phyloP scores from a whole-genome alignment of 2,329 filamentous ascomycete species.

The Penicillium sp. region DNA sequence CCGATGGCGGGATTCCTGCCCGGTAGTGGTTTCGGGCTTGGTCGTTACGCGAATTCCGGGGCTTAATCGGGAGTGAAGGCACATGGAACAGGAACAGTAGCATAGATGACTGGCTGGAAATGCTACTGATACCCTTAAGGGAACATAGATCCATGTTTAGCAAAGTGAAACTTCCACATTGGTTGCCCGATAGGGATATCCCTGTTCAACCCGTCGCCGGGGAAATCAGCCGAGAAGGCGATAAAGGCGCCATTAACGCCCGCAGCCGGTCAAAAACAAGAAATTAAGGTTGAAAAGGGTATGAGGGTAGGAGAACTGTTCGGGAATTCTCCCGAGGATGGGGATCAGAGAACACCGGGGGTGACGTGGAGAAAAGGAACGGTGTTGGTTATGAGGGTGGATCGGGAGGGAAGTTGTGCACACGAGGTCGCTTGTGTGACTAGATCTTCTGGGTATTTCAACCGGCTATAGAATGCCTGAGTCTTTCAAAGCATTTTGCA shows the following conservation, averaged over 20 bases:
- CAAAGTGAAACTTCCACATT: constrained; percentile 11
- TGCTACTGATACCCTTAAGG: constrained; percentile 5
- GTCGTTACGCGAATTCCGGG: not conserved
- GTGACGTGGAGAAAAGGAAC: constrained; percentile 6
- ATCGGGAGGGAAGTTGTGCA: not conserved
- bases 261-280: constrained; percentile 20
- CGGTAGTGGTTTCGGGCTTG: not conserved
- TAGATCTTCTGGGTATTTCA: not conserved
- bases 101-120: not conserved
- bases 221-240: constrained; percentile 15
- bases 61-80: not conserved
- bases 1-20: not conserved
- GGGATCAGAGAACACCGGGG: constrained; percentile 1
- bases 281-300: constrained; percentile 12
- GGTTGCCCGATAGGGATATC: constrained; percentile 18
- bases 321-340: not conserved
- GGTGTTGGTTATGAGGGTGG: constrained; percentile 5
- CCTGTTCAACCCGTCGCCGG: constrained; percentile 20
- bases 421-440: not conserved
- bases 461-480: constrained; percentile 75
- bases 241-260: constrained; percentile 23
- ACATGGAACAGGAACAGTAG: constrained; percentile 8
- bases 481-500: constrained; percentile 97
- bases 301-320: constrained; percentile 12
- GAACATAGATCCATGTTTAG: constrained; percentile 4